A percentile compares a stretch with the other conserved stretches of the same genome.
Conservation (phyloP, 164 flowering plant species). For the Macadamia tetraphylla region DNA sequence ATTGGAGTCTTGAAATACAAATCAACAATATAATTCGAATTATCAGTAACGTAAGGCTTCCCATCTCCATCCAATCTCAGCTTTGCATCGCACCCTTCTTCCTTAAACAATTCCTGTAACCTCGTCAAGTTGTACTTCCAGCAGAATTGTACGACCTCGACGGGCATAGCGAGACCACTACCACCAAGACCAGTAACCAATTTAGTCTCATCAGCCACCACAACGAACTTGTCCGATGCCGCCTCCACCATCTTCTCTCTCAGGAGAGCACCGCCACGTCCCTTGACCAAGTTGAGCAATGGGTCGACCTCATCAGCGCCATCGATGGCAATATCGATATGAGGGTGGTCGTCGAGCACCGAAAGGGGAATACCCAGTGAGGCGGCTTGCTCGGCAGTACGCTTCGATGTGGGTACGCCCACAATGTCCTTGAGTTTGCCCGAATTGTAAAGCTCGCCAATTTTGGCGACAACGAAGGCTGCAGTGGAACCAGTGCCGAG, state of each 20-base stretch:
- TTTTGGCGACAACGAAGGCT: constrained; percentile 69
- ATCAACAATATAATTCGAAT: constrained; percentile 73
- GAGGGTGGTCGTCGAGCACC: constrained; percentile 39
- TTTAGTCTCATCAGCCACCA: constrained; percentile 49
- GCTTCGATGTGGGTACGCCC: constrained; percentile 54
- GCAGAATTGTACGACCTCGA: constrained; percentile 55
- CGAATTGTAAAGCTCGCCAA: constrained; percentile 49
- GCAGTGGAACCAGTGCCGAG: constrained; percentile 94
- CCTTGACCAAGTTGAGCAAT: constrained; percentile 43
- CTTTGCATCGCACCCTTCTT: constrained; percentile 63
- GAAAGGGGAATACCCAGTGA: constrained; percentile 48
- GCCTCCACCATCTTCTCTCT: constrained; percentile 72
- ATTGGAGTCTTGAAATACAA: constrained; percentile 74
- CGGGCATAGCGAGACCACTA: constrained; percentile 54
- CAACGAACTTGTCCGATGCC: constrained; percentile 45
- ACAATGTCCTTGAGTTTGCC: constrained; percentile 47
- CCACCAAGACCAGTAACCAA: constrained; percentile 48
- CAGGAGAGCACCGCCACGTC: constrained; percentile 51
- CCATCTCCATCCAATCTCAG: constrained; percentile 49
- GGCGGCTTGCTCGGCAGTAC: constrained; percentile 50
- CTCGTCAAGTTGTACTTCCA: constrained; percentile 58
- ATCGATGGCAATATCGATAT: constrained; percentile 49
- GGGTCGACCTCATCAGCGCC: constrained; percentile 70
- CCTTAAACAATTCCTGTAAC: constrained; percentile 56
- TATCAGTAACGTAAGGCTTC: constrained; percentile 84